phyloP scores from a whole-genome alignment of 148 eudicot genomes.

The Cornus kousa region DNA sequence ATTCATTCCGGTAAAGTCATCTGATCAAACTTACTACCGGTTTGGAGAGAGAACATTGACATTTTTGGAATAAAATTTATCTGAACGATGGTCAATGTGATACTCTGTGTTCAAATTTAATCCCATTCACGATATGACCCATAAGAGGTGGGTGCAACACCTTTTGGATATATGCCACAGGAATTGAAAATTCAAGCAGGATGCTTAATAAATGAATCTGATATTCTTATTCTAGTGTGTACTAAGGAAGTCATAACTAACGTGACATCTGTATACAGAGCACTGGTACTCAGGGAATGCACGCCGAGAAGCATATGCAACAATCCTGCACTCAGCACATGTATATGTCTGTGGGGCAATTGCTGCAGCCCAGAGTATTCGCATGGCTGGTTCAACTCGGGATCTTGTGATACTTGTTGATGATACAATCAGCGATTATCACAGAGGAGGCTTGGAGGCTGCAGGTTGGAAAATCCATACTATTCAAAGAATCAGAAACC shows the following conservation, averaged over 20 bases:
- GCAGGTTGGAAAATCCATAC: slow-evolving; percentile 88
- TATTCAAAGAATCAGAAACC: slow-evolving; percentile 80
- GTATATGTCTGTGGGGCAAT: slow-evolving; percentile 95
- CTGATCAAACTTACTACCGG: too few species aligned
- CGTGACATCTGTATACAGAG: slow-evolving; percentile 35
- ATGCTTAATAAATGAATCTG: not conserved
- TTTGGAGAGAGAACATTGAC: too few species aligned
- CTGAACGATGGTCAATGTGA: not conserved
- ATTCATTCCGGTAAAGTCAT: too few species aligned
- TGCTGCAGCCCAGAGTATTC: slow-evolving; percentile 89
- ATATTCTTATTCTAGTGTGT: not conserved
- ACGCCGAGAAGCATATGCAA: slow-evolving; percentile 88
- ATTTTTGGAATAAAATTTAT: too few species aligned
- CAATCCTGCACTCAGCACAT: slow-evolving; percentile 89
- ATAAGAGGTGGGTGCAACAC: not conserved
- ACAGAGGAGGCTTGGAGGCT: slow-evolving; percentile 71
- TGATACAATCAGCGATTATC: slow-evolving; percentile 64
- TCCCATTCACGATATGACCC: not conserved
- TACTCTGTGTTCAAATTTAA: not conserved
- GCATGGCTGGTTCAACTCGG: slow-evolving; percentile 85
- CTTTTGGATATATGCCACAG: not conserved
- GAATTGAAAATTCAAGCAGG: not conserved
- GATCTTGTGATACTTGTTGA: slow-evolving; percentile 93
- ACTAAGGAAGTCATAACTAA: not conserved
- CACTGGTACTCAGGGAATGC: slow-evolving; percentile 54